Percentiles rank a stretch among this genome's conserved stretches.
phyloP scores from a whole-genome alignment of 192 early-diverging fungal species.

The Entrophospora sp. region DNA sequence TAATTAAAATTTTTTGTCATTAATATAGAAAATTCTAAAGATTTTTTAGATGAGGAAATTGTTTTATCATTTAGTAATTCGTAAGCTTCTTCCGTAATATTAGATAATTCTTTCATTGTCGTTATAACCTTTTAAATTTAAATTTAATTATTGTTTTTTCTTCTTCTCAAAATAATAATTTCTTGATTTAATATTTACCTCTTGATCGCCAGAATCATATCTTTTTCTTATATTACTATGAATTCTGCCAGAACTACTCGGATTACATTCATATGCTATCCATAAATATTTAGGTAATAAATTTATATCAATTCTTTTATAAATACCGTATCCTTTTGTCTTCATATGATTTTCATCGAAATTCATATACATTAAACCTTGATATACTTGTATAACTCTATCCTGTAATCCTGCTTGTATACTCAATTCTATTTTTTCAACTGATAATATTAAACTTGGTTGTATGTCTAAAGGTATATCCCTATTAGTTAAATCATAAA shows the following conservation, averaged over 20 bases:
- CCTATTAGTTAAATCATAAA: conserved; percentile 25
- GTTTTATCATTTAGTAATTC: conserved; percentile 22
- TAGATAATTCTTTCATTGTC: conserved; percentile 45
- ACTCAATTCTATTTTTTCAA: conserved; percentile 46
- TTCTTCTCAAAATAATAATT: conserved; percentile 42
- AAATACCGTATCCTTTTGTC: conserved; percentile 37
- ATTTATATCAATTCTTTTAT: conserved; percentile 28
- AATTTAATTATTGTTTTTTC: conserved; percentile 22
- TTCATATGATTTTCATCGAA: conserved; percentile 44
- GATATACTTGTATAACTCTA: conserved; percentile 53
- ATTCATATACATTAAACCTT: conserved; percentile 57
- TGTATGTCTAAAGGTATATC: conserved; percentile 40
- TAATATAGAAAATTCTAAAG: conserved; percentile 31
- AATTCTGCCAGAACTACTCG: conserved; percentile 51
- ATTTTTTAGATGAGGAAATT: background rate
- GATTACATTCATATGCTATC: conserved; percentile 45
- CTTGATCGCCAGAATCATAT: conserved; percentile 42
- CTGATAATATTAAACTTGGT: conserved; percentile 44
- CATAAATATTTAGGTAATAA: conserved; percentile 33
- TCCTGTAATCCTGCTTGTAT: conserved; percentile 57
- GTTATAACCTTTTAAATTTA: conserved; percentile 27
- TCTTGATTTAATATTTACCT: conserved; percentile 28
- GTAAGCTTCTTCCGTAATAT: conserved; percentile 28
- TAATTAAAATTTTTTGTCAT: conserved; percentile 51
- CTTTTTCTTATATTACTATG: conserved; percentile 43